phyloP scores from a whole-genome alignment of 495 filamentous ascomycete species.

The Xylaria longipes region DNA sequence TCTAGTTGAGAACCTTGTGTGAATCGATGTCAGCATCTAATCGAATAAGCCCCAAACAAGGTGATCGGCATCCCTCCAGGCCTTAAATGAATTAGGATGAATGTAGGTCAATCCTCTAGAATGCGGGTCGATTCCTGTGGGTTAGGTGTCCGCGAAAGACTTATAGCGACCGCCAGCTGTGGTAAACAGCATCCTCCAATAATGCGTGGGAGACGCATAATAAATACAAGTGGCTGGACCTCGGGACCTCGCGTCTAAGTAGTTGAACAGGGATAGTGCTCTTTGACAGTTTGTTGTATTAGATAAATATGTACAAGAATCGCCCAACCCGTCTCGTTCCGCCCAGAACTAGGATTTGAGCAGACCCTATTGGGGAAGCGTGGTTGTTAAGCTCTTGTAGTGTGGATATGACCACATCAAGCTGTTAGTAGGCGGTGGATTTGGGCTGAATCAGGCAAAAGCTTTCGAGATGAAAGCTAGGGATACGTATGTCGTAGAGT shows the following conservation, averaged over 20 bases:
- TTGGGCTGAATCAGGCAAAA: background rate
- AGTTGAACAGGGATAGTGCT: background rate
- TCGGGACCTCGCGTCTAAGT: background rate
- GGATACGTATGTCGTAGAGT: background rate
- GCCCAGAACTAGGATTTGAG: background rate
- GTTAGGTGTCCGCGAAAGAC: background rate
- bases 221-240: background rate
- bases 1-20: background rate
- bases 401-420: background rate
- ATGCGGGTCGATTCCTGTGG: conserved; percentile 1
- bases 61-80: background rate
- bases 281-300: conserved; percentile 2
- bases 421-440: background rate
- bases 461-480: background rate
- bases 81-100: background rate
- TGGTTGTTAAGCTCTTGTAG: background rate
- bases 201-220: background rate
- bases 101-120: background rate
- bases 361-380: background rate
- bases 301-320: conserved; percentile 21
- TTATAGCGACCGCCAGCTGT: background rate
- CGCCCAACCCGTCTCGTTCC: background rate
- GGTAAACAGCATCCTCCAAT: background rate
- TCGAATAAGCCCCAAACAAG: background rate
- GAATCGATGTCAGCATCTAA: background rate